Conservation (phyloP, 2,329 filamentous ascomycete genomes). For the Truncatella angustata region DNA sequence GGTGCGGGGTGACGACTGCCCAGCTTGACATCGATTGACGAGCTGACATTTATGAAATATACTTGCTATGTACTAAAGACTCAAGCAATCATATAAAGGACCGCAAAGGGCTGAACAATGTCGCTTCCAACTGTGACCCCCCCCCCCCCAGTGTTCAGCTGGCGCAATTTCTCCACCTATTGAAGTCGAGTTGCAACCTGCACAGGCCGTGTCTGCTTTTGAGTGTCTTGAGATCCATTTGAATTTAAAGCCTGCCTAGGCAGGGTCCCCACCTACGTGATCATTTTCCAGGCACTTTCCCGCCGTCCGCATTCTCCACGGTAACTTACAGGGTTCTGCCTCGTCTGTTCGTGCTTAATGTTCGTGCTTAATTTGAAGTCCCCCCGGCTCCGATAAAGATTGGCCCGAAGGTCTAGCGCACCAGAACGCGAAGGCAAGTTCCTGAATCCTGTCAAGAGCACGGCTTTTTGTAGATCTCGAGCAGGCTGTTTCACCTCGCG, state of each 20-base stretch:
- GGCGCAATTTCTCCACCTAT: neutral
- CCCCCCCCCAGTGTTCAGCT: too few species aligned
- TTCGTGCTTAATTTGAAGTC: too few species aligned
- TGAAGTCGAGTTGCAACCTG: too few species aligned
- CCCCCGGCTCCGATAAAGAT: neutral
- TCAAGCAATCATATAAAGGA: neutral
- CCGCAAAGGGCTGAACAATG: neutral
- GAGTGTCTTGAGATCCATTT: neutral
- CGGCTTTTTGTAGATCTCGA: neutral
- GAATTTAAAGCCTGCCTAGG: neutral
- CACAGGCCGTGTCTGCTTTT: neutral
- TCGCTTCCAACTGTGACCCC: too few species aligned
- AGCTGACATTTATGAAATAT: too few species aligned
- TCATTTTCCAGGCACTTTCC: neutral
- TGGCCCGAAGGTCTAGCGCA: neutral
- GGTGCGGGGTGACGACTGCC: neutral
- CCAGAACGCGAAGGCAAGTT: neutral
- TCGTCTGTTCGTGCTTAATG: neutral
- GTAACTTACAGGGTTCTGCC: neutral
- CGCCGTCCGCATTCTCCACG: neutral
- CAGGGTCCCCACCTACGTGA: neutral
- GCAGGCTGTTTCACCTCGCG: conserved; percentile 4
- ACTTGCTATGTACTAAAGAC: too few species aligned
- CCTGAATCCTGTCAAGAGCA: neutral
- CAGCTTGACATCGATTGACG: neutral